Evolutionary conservation across 331 rosid genomes (phyloP).

Genomic region (Erythrophleum ivorense): DNA sequence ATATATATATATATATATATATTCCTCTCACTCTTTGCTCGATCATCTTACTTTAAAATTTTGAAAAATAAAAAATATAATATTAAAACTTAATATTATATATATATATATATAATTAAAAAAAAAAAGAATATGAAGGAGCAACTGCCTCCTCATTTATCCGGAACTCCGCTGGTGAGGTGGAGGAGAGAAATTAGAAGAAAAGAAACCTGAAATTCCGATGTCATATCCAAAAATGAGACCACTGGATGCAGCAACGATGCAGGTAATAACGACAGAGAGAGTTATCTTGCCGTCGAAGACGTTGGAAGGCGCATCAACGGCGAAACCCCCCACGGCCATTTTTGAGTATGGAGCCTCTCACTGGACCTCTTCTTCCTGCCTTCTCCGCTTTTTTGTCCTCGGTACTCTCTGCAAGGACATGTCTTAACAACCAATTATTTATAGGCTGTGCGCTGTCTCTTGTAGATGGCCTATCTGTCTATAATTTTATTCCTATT

Average conservation of each 20-base stretch:
- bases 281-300: slow-evolving; percentile 57
- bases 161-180: not conserved
- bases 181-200: not conserved
- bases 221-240: slow-evolving; percentile 80
- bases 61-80: too few relatives aligned
- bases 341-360: slow-evolving; percentile 29
- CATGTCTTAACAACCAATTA: not conserved
- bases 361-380: not conserved
- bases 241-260: slow-evolving; percentile 78
- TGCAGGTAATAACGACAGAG: slow-evolving; percentile 67
- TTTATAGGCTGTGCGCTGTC: slow-evolving; percentile 2
- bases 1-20: too few relatives aligned
- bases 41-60: too few relatives aligned
- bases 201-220: slow-evolving; percentile 71
- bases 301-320: slow-evolving; percentile 33
- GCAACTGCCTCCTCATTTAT: not conserved
- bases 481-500: not conserved
- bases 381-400: not conserved
- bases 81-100: too few relatives aligned
- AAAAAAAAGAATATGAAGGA: not conserved
- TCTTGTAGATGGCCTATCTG: not conserved
- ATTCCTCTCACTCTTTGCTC: too few relatives aligned
- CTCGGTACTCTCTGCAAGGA: not conserved
- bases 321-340: slow-evolving; percentile 55
- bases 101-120: too few relatives aligned